Conservation (phyloP, 805 yeast genomes). For the Zygoascus bituminiphila region DNA sequence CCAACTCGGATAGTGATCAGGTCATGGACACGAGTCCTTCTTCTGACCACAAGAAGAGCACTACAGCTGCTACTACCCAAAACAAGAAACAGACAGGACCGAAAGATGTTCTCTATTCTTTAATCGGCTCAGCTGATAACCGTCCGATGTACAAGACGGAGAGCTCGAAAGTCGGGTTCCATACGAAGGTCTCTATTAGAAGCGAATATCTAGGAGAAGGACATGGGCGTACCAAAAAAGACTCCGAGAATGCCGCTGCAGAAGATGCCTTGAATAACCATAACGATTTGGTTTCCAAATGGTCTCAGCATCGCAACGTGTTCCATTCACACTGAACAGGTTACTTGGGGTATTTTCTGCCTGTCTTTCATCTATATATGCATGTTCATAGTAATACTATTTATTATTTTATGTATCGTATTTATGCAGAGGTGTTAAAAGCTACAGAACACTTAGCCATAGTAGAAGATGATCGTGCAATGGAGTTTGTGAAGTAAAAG, state of each 20-base stretch:
- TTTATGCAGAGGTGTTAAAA: slow-evolving; percentile 14
- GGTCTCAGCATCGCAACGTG: slow-evolving; percentile 1
- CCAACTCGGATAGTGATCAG: not conserved
- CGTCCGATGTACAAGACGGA: slow-evolving; percentile 14
- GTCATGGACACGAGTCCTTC: not conserved
- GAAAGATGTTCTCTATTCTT: slow-evolving; percentile 15
- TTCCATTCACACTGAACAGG: not conserved
- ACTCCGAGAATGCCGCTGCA: slow-evolving; percentile 18
- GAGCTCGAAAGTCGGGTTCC: slow-evolving; percentile 1
- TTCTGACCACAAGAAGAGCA: not conserved
- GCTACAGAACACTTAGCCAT: slow-evolving; percentile 78
- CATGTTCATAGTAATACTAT: not conserved
- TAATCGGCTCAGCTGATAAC: slow-evolving; percentile 11
- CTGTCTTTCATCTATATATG: slow-evolving; percentile 1
- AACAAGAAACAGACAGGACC: slow-evolving; percentile 7
- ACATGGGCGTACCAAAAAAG: slow-evolving; percentile 13
- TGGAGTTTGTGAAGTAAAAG: slow-evolving; percentile 83
- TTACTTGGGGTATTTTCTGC: not conserved
- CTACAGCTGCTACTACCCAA: not conserved
- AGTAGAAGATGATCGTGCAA: slow-evolving; percentile 79
- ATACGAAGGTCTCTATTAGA: slow-evolving; percentile 9
- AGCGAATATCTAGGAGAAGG: slow-evolving; percentile 15
- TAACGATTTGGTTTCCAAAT: slow-evolving; percentile 7
- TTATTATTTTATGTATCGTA: slow-evolving; percentile 1
- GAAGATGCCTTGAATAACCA: slow-evolving; percentile 12